These are phyloP conservation scores for Ceratocystis eucalypticola DNA, from an alignment of 2,329 filamentous ascomycete genomes.

Conservation along the genomic window DNA sequence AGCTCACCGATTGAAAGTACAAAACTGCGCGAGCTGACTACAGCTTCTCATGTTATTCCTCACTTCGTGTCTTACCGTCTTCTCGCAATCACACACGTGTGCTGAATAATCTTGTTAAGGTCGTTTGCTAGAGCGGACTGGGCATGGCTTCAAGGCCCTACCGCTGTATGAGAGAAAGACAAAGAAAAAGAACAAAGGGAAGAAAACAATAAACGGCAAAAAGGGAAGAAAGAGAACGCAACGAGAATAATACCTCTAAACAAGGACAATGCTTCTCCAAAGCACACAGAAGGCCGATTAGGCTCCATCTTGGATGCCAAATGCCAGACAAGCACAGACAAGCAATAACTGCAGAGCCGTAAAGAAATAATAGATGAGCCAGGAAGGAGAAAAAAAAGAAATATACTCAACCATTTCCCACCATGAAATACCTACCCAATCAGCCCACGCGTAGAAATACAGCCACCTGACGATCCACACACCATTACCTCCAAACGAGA, in stretches of 20 bases:
- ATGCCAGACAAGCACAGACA: not conserved
- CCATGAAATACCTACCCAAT: conserved; percentile 7
- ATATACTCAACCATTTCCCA: conserved; percentile 21
- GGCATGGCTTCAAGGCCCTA: not conserved
- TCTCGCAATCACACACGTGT: not conserved
- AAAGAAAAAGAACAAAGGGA: conserved; percentile 2
- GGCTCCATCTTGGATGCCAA: too few species aligned
- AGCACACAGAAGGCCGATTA: not conserved
- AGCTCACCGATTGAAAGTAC: too few species aligned
- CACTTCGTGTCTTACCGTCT: conserved; percentile 6
- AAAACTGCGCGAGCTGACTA: too few species aligned
- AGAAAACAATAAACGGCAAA: not conserved
- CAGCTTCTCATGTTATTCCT: not conserved
- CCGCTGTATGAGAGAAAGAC: conserved; percentile 7
- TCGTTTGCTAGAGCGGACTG: conserved; percentile 8
- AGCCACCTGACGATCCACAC: conserved; percentile 9
- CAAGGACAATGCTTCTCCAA: not conserved
- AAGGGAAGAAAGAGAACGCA: not conserved
- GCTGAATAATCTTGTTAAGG: not conserved
- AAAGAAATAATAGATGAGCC: conserved; percentile 21
- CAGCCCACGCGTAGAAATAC: conserved; percentile 13
- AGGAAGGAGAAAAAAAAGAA: conserved; percentile 26
- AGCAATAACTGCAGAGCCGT: not conserved
- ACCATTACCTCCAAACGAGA: conserved; percentile 10
- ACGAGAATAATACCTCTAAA: not conserved